Evolutionary conservation across 2,329 filamentous ascomycete genomes (phyloP).

Genomic region (Bipolaris victoriae): DNA sequence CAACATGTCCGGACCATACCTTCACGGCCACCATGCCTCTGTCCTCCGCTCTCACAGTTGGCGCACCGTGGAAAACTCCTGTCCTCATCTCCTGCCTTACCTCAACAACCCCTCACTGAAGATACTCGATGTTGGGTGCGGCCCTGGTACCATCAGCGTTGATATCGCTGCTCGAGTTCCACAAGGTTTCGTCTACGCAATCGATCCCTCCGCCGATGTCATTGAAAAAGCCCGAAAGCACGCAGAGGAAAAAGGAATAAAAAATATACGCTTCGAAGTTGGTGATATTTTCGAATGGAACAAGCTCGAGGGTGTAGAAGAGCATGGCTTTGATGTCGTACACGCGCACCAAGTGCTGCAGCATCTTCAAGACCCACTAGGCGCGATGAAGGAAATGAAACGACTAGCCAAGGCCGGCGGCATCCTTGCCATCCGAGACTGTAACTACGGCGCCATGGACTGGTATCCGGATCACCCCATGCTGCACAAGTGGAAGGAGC

Average conservation of each 20-base stretch:
- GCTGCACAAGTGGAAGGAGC: slow-evolving; percentile 45
- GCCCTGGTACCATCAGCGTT: slow-evolving; percentile 57
- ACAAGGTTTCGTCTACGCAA: slow-evolving; percentile 53
- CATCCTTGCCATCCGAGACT: slow-evolving; percentile 56
- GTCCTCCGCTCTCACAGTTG: slow-evolving; percentile 54
- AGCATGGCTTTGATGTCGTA: slow-evolving; percentile 63
- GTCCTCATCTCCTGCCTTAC: slow-evolving; percentile 47
- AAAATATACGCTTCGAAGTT: slow-evolving; percentile 50
- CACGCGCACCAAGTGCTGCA: slow-evolving; percentile 64
- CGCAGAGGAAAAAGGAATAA: slow-evolving; percentile 45
- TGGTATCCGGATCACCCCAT: slow-evolving; percentile 49
- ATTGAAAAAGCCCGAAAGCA: slow-evolving; percentile 49
- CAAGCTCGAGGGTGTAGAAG: slow-evolving; percentile 50
- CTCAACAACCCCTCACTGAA: slow-evolving; percentile 38
- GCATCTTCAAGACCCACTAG: slow-evolving; percentile 60
- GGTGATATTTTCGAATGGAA: slow-evolving; percentile 53
- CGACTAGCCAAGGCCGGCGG: slow-evolving; percentile 61
- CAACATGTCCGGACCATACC: slow-evolving; percentile 37
- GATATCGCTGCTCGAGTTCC: slow-evolving; percentile 54
- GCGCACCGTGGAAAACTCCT: slow-evolving; percentile 55
- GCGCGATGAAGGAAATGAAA: slow-evolving; percentile 60
- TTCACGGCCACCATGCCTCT: slow-evolving; percentile 51
- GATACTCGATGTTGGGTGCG: slow-evolving; percentile 57
- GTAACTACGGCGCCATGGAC: slow-evolving; percentile 43
- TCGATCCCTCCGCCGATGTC: slow-evolving; percentile 54